Conservation (phyloP, 768 basidiomycete genomes). For the Pulveroboletus frians region DNA sequence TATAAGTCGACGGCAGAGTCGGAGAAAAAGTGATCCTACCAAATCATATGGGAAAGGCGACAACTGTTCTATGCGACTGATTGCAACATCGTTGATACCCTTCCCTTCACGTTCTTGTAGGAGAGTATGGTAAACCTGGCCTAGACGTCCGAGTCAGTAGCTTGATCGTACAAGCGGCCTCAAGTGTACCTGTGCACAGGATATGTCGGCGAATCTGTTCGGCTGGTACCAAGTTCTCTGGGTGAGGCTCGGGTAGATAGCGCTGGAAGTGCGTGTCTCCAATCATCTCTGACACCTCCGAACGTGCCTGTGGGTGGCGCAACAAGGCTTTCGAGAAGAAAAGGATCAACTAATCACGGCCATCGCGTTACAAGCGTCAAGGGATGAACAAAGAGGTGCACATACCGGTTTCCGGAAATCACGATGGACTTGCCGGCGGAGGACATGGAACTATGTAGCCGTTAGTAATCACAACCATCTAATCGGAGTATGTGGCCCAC, state of each 20-base stretch:
- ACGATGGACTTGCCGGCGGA: constrained; percentile 93
- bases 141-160: constrained; percentile 31
- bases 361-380: background rate
- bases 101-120: constrained; percentile 86
- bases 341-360: constrained; percentile 58
- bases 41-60: constrained; percentile 98
- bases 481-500: constrained; percentile 30
- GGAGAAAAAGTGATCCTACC: constrained; percentile 38
- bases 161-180: background rate
- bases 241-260: constrained; percentile 81
- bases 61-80: constrained; percentile 91
- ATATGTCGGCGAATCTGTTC: constrained; percentile 91
- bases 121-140: constrained; percentile 92
- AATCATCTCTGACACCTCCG: constrained; percentile 80
- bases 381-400: background rate
- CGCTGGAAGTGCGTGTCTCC: constrained; percentile 90
- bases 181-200: constrained; percentile 65
- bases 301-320: constrained; percentile 90
- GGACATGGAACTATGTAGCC: constrained; percentile 75
- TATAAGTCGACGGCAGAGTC: constrained; percentile 1
- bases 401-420: constrained; percentile 95
- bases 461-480: constrained; percentile 10
- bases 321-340: constrained; percentile 98
- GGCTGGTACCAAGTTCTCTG: constrained; percentile 65
- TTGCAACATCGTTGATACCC: constrained; percentile 89